Evolutionary conservation across 2,329 filamentous ascomycete genomes (phyloP), one percentile per base, ranked within the genome.

Genomic region (Hirsutella minnesotensis): DNA sequence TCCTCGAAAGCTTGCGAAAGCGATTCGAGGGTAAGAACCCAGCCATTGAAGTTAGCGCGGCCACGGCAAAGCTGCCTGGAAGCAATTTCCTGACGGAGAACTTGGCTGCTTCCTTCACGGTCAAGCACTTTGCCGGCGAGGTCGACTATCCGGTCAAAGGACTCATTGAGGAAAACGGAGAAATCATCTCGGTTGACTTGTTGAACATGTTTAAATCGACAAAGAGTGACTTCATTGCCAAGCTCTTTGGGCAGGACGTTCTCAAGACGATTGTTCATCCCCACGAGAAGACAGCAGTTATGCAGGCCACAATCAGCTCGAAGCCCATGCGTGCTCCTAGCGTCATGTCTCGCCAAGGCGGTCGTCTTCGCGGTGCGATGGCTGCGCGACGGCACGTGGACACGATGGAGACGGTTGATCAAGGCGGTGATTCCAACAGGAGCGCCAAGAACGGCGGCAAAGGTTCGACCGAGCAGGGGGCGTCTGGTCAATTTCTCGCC

Each of bases 221-320:
- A 45, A 89, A 86, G 64, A 95, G 85, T 59, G 77, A 86, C 34
- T 98, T 98, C 53, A 80, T 98, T 15, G 72, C 82, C 27, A 84
- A 89, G 40, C 77, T 98, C 2, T 96, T 98, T 54, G 90, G 89
- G n/a, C 92, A 96, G 61, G 89, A 95, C 56, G 90, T 86, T 10
- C 67, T 98, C 34, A 86, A 94, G 59, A 95, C 89, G 8, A 77
- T 95, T 24, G 81, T 86, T n/a, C 92, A 98, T 58, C 92, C 92
- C 1, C 81, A 88, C 52, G 92, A 98, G 63, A 83, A 79, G 54
- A 81, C 79, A 1, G 87, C 92, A 0, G 89, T 98, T 47, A 86
- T 96, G 72, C 90, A 98, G 65, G 92, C 90, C 2, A 89, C 89
- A 38, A 86, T 98, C 51, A 94, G 88, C 66, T 96, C 90, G 3